Evolutionary conservation across 2,329 filamentous ascomycete species (phyloP).

Genomic region (Aspergillus candidus): DNA sequence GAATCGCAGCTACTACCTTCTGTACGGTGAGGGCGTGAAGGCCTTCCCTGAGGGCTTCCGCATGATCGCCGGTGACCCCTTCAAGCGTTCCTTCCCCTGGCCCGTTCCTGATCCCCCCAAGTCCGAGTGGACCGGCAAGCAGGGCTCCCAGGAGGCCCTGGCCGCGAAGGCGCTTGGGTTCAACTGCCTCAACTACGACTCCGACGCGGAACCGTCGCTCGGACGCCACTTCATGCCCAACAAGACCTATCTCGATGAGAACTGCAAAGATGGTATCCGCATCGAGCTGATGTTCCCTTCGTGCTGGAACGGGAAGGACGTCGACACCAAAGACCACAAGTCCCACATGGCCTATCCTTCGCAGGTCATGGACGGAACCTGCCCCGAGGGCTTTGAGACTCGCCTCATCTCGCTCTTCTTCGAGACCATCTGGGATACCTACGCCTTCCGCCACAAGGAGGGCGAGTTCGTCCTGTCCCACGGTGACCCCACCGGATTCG

Average conservation of each 20-base stretch:
- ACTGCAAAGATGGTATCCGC: conserved; percentile 76
- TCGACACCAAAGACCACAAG: conserved; percentile 49
- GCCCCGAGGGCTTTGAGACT: conserved; percentile 61
- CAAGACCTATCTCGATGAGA: conserved; percentile 70
- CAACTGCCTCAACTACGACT: conserved; percentile 84
- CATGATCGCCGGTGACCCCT: conserved; percentile 72
- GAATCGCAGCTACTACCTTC: conserved; percentile 69
- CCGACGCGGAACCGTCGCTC: conserved; percentile 62
- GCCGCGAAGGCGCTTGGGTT: conserved; percentile 80
- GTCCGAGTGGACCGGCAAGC: conserved; percentile 60
- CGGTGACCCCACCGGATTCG: conserved; percentile 69
- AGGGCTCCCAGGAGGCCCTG: conserved; percentile 64
- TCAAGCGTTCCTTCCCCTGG: conserved; percentile 62
- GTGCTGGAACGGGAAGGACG: conserved; percentile 73
- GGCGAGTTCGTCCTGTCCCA: conserved; percentile 72
- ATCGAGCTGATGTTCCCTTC: conserved; percentile 83
- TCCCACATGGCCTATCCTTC: conserved; percentile 72
- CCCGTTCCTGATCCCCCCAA: conserved; percentile 63
- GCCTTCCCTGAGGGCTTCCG: conserved; percentile 72
- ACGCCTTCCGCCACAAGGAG: conserved; percentile 54
- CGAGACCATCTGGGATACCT: conserved; percentile 78
- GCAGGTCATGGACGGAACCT: conserved; percentile 68
- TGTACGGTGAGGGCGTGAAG: conserved; percentile 58
- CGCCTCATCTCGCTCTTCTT: conserved; percentile 72
- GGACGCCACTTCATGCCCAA: conserved; percentile 76